Evolutionary conservation across 768 basidiomycete genomes (phyloP), one percentile per base, ranked within the genome.

Genomic region (Auricularia sp.): DNA sequence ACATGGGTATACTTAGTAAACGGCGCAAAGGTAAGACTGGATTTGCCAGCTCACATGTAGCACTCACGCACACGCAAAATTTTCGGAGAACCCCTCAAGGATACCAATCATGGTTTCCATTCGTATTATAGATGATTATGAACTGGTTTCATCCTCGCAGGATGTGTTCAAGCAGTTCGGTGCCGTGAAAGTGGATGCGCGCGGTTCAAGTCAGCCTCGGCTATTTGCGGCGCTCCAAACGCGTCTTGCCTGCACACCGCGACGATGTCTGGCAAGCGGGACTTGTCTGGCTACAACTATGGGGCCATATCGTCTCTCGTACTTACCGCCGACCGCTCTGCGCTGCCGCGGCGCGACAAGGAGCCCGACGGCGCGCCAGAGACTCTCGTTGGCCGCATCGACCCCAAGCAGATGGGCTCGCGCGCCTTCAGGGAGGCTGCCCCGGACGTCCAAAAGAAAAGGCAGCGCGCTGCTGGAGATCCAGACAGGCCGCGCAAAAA

Each of bases 291-390:
- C 54, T 98, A 94, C 85, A 97, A 97, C 80, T 98, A 98, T 82
- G 87, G 89, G 58, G 92, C 92, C 64, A 95, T 98, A 73, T 93
- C 93, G 35, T 94, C 92, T 24, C 83, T 98, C 54, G 96, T 98
- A 56, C 81, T 98, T 72, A 94, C 91, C n/a, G 92, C 96, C 13
- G 89, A 92, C 77, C 81, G 87, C 63, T 89, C 90, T 62, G 83
- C 81, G 1, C 77, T 93, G 62, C 91, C 91, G 21, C 83, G 93
- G 59, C 82, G 94, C 67, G 92, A 95, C 82, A 91, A 91, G 78
- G 96, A 99, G 74, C 95, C 95, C 6, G 94, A 97, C 80, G 96
- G 97, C 67, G 92, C 94, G 7, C 92, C 95, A 10, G 95, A 95
- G 16, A 88, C 94, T 2, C 86, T 98, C 39, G 89, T 86, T 56